phyloP scores from a whole-genome alignment of 2,329 filamentous ascomycete species.

The Claviceps africana region DNA sequence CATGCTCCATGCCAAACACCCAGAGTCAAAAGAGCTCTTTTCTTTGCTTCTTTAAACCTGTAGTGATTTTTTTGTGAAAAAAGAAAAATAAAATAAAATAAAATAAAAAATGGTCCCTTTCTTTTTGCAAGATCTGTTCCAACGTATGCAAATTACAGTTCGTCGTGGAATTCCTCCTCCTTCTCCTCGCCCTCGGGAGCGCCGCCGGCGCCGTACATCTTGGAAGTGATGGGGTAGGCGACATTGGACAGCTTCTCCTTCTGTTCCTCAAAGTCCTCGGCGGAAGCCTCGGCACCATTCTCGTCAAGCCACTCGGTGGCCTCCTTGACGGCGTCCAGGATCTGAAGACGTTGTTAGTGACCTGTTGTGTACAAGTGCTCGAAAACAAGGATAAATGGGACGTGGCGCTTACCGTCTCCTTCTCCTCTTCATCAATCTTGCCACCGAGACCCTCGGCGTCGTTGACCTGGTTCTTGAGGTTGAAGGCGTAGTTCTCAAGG shows the following conservation, averaged over 20 bases:
- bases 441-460: conserved; percentile 93
- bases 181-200: conserved; percentile 40
- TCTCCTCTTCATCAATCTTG: conserved; percentile 97
- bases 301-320: conserved; percentile 92
- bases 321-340: conserved; percentile 95
- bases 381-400: conserved; percentile 1
- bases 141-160: conserved; percentile 50
- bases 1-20: conserved; percentile 15
- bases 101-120: conserved; percentile 4
- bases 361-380: conserved; percentile 3
- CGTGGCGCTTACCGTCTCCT: conserved; percentile 61
- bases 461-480: conserved; percentile 96
- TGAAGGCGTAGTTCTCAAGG: conserved; percentile 98
- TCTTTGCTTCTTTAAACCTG: background rate
- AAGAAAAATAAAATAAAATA: conserved; percentile 8
- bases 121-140: background rate
- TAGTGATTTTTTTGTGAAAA: background rate
- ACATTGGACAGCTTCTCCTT: conserved; percentile 97
- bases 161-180: conserved; percentile 62
- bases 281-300: conserved; percentile 69
- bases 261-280: conserved; percentile 98
- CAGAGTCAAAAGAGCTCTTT: conserved; percentile 5
- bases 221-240: conserved; percentile 97
- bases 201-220: conserved; percentile 62
- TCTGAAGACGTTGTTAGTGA: conserved; percentile 35